Evolutionary conservation across 2,329 filamentous ascomycete species (phyloP), one percentile per base, ranked within the genome.

Genomic region (Fusarium irregulare): DNA sequence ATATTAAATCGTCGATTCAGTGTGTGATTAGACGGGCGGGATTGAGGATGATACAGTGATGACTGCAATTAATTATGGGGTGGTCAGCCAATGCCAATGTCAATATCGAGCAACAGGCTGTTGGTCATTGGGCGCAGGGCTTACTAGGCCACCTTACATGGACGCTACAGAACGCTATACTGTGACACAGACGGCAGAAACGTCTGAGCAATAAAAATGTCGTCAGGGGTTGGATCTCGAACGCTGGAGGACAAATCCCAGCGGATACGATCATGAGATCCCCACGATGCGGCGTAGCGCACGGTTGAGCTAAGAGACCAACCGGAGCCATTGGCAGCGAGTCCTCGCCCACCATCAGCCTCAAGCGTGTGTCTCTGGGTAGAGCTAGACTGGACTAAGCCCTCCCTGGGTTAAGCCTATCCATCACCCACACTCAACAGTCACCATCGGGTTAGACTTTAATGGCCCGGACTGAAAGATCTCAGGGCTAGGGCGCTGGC

Each of bases 251-350:
- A 45, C 61, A 59, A 46, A 64, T 69, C 64, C 70, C 32, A 67
- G 65, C 61, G 60, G 59, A 58, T 63, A 59, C 58, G 60, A 73
- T 75, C 60, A 71, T 70, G 69, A 75, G 69, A 75, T 75, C 73
- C 63, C 71, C 71, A 73, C 69, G 73, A 75, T 75, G 73, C 68
- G 73, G 71, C 73, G 64, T 56, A 37, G 53, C 56, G 73, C 72
- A 75, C 68, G 68, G 72, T 53, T 74, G 60, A 44, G 71, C 55
- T 46, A 28, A 56, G n/a, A 58, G 56, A 56, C 48, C 53, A 34
- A 54, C 56, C 30, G 46, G 51, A 60, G 40, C 64, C 64, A 72
- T 47, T 65, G 42, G 49, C 28, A 55, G 18, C 46, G n/a, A 21
- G 48, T 40, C 28, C 42, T 63, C 51, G 20, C 61, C 44, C 56